These are phyloP conservation scores for Cyphellophora europaea DNA, from an alignment of 2,329 filamentous ascomycete genomes.

Conservation along the genomic window DNA sequence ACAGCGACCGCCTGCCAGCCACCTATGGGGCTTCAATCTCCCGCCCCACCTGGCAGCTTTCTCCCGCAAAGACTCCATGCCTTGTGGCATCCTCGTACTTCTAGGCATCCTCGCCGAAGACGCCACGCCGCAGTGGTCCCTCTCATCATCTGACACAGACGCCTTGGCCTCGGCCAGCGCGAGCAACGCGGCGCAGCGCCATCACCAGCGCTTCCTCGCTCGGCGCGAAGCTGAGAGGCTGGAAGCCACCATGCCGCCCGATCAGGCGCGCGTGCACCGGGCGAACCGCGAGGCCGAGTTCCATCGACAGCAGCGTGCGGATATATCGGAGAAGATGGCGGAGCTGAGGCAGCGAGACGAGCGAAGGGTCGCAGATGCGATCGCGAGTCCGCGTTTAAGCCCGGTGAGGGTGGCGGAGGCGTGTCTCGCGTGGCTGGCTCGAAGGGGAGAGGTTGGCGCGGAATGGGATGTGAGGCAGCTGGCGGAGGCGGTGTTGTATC, in stretches of 20 bases:
- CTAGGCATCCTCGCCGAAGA: slow-evolving; percentile 19
- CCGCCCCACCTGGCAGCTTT: slow-evolving; percentile 17
- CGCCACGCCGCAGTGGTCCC: slow-evolving; percentile 21
- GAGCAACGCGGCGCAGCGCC: slow-evolving; percentile 8
- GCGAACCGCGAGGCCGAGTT: slow-evolving; percentile 14
- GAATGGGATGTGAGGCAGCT: slow-evolving; percentile 18
- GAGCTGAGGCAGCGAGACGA: slow-evolving; percentile 17
- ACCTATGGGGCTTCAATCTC: slow-evolving; percentile 20
- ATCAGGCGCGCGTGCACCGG: slow-evolving; percentile 19
- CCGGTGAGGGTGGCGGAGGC: slow-evolving; percentile 18
- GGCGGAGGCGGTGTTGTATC: slow-evolving; percentile 20
- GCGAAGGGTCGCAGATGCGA: slow-evolving; percentile 17
- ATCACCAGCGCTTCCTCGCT: slow-evolving; percentile 13
- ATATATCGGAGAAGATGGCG: slow-evolving; percentile 11
- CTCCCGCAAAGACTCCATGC: slow-evolving; percentile 19
- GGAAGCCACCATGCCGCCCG: slow-evolving; percentile 20
- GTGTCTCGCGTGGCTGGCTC: slow-evolving; percentile 20
- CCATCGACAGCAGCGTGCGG: slow-evolving; percentile 11
- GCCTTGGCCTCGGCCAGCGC: slow-evolving; percentile 6
- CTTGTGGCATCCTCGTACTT: slow-evolving; percentile 22
- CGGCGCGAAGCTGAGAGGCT: slow-evolving; percentile 13
- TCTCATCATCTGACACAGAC: slow-evolving; percentile 7
- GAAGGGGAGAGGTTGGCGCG: slow-evolving; percentile 17
- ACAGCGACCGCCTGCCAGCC: slow-evolving; percentile 12
- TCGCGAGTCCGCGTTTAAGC: slow-evolving; percentile 19